Percentiles rank a stretch among this genome's conserved stretches.
Evolutionary conservation across 1,284 basidiomycete species (phyloP).

Genomic region (Somion occarium): DNA sequence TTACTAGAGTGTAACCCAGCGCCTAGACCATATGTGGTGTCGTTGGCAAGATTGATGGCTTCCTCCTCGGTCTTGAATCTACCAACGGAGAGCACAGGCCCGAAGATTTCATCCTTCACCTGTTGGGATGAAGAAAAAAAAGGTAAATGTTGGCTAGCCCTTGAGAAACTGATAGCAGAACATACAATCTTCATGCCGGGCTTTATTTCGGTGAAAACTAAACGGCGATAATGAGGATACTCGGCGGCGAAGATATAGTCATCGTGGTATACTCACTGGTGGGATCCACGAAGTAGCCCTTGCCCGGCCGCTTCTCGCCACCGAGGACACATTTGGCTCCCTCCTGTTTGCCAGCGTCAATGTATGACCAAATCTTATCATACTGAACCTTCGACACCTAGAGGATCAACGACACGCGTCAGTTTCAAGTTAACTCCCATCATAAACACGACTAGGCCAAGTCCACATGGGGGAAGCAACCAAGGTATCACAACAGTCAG

Average conservation of each 20-base stretch:
- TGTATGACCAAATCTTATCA: constrained; percentile 87
- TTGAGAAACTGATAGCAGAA: constrained; percentile 14
- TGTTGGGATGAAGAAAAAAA: constrained; percentile 22
- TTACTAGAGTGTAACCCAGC: constrained; percentile 86
- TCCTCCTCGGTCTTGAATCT: constrained; percentile 79
- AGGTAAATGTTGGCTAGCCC: background rate
- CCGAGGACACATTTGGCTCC: constrained; percentile 82
- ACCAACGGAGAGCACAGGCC: constrained; percentile 76
- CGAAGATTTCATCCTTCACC: constrained; percentile 86
- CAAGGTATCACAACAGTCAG: background rate
- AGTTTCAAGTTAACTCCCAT: constrained; percentile 4
- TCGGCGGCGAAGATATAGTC: background rate
- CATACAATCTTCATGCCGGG: constrained; percentile 77
- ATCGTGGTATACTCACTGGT: constrained; percentile 48
- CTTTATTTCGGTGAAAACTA: constrained; percentile 72
- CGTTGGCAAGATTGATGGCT: constrained; percentile 74
- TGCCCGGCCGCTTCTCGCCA: constrained; percentile 64
- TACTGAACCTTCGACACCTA: constrained; percentile 83
- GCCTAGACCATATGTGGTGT: constrained; percentile 83
- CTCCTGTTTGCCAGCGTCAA: constrained; percentile 80
- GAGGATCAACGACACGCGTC: background rate
- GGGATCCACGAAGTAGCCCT: constrained; percentile 74
- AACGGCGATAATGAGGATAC: background rate
- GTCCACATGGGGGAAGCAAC: background rate
- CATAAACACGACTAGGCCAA: too few species aligned